Conservation (phyloP, 495 filamentous ascomycete species). For the Oidiodendron maius region DNA sequence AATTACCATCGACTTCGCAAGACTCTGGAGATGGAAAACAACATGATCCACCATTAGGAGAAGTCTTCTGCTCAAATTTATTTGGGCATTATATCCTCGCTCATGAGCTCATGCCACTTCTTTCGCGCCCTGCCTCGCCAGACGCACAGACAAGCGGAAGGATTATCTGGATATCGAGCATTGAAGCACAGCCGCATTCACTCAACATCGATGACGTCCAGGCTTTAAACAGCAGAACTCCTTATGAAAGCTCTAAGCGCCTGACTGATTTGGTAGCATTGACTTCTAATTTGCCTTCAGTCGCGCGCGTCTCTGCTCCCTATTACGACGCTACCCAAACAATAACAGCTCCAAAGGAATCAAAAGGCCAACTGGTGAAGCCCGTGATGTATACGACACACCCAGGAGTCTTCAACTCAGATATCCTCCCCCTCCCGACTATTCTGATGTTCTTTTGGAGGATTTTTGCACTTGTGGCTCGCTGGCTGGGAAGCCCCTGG, state of each 20-base stretch:
- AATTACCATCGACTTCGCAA: slow-evolving; percentile 2
- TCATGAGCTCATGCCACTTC: slow-evolving; percentile 69
- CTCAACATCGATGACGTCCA: slow-evolving; percentile 72
- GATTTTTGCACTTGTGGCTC: slow-evolving; percentile 60
- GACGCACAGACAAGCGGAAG: slow-evolving; percentile 37
- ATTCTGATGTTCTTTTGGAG: slow-evolving; percentile 61
- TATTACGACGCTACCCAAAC: slow-evolving; percentile 27
- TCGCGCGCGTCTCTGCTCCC: slow-evolving; percentile 44
- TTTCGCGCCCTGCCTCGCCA: slow-evolving; percentile 36
- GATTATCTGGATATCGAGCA: slow-evolving; percentile 78
- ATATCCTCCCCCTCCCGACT: slow-evolving; percentile 64
- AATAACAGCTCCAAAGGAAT: slow-evolving; percentile 10
- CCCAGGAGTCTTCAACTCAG: slow-evolving; percentile 79
- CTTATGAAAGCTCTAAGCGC: slow-evolving; percentile 84
- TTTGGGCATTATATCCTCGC: slow-evolving; percentile 93
- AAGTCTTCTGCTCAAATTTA: slow-evolving; percentile 84
- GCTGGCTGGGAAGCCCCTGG: slow-evolving; percentile 84
- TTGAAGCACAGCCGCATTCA: slow-evolving; percentile 56
- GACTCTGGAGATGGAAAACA: slow-evolving; percentile 10
- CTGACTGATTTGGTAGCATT: slow-evolving; percentile 78
- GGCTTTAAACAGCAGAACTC: slow-evolving; percentile 47
- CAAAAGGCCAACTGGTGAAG: slow-evolving; percentile 17
- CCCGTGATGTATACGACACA: slow-evolving; percentile 61
- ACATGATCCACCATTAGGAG: slow-evolving; percentile 57
- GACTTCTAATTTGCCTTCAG: slow-evolving; percentile 62